Evolutionary conservation across 2,329 filamentous ascomycete species (phyloP), one percentile per base, ranked within the genome.

Genomic region (Cladobotryum mycophilum): DNA sequence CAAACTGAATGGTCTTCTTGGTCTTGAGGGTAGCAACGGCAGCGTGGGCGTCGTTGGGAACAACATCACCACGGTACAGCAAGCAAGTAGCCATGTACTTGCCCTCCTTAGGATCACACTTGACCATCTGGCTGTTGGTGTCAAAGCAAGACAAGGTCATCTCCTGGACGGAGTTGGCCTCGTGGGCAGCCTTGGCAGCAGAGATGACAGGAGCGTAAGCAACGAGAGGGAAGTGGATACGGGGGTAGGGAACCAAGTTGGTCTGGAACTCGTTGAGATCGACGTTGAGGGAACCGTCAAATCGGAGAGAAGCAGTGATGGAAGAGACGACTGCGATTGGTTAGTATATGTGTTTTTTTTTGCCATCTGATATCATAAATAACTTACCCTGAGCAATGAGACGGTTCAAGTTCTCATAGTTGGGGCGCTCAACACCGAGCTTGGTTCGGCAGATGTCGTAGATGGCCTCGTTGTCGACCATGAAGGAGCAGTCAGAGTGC

Each of bases 231-330:
- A 96, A 99, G 79, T 99, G 92, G 67, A 99, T 99, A 77, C 92
- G 90, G 60, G 92, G 92, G 78, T 97, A 99, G 56, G 92, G 92
- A 57, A 99, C 92, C 75, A 99, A 76, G 82, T 99, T 99, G 76
- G 92, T 99, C 84, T 99, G 92, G 88, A 99, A 99, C 80, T 99
- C 92, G 81, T 96, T 96, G 62, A 99, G 78, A 74, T 99, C 92
- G 76, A 99, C 93, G 77, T 99, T 99, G 64, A 99, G 88, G 61
- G 93, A 96, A 61, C 92, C 92, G 69, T 97, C 92, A 76, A 97
- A 99, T 70, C 92, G 91, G 67, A 99, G 90, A 60, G 92, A 97
- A 59, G 92, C 91, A 61, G 92, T 99, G 75, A 97, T 97, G 64
- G 92, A 97, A 48, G 91, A 96, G 64, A 99, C 93, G 62, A 99